These are phyloP conservation scores for Fimicolochytrium jonesii DNA, from an alignment of 192 early-diverging fungal species.

Conservation along the genomic window DNA sequence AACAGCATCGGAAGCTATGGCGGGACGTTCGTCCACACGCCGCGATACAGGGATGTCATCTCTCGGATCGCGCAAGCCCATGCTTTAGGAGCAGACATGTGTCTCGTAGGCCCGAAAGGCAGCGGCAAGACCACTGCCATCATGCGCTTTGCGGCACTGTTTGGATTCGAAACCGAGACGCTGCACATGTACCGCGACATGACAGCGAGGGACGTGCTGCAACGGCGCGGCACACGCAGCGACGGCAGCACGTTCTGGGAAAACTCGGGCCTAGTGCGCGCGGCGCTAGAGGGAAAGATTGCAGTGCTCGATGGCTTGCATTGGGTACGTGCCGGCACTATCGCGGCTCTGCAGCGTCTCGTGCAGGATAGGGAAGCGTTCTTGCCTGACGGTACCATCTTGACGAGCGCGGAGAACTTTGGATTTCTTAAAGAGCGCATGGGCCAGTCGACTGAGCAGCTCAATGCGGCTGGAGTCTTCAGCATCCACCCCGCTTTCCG, in stretches of 20 bases:
- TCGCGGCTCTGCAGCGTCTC: slow-evolving; percentile 62
- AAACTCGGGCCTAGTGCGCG: slow-evolving; percentile 65
- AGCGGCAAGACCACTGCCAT: slow-evolving; percentile 68
- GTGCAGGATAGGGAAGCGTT: slow-evolving; percentile 63
- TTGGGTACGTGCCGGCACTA: slow-evolving; percentile 63
- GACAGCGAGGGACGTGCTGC: slow-evolving; percentile 73
- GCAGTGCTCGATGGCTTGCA: slow-evolving; percentile 75
- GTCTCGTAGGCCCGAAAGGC: slow-evolving; percentile 68
- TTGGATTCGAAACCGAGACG: slow-evolving; percentile 63
- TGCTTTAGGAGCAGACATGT: slow-evolving; percentile 49
- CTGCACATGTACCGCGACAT: slow-evolving; percentile 76
- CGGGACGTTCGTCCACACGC: slow-evolving; percentile 21
- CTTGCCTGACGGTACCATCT: slow-evolving; percentile 62
- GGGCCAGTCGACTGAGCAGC: slow-evolving; percentile 43
- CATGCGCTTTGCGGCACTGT: slow-evolving; percentile 49
- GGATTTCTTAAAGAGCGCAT: slow-evolving; percentile 45
- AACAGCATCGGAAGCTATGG: slow-evolving; percentile 5
- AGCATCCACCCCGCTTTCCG: slow-evolving; percentile 71
- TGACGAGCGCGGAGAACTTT: slow-evolving; percentile 54
- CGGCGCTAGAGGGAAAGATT: slow-evolving; percentile 65
- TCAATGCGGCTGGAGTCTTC: slow-evolving; percentile 46
- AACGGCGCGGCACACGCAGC: slow-evolving; percentile 65
- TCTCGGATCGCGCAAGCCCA: slow-evolving; percentile 35
- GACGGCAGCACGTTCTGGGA: slow-evolving; percentile 76
- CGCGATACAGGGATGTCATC: slow-evolving; percentile 21